phyloP scores from a whole-genome alignment of 345 rosid species.

The Pistacia atlantica region DNA sequence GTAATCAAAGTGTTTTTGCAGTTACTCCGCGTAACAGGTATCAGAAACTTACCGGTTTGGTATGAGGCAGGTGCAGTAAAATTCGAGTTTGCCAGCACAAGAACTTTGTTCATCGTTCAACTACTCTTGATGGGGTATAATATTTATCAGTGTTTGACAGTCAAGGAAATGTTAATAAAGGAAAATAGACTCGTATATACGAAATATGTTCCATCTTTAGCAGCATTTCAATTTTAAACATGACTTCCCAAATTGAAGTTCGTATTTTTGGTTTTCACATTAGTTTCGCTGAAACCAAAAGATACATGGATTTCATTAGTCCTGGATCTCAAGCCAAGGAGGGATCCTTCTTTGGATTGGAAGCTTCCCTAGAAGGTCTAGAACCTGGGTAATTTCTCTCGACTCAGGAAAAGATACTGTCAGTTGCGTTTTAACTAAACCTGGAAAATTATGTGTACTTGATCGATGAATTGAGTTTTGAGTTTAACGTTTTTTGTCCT shows the following conservation, averaged over 20 bases:
- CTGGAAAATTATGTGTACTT: background rate
- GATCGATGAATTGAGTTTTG: background rate
- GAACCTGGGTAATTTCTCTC: slow-evolving; percentile 71
- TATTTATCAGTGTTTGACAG: background rate
- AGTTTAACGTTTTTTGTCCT: background rate
- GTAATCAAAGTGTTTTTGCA: slow-evolving; percentile 24
- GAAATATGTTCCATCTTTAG: no score
- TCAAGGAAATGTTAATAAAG: background rate
- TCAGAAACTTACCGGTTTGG: slow-evolving; percentile 81
- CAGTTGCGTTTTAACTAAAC: background rate
- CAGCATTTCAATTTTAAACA: background rate
- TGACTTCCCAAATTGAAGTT: background rate
- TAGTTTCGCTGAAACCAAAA: slow-evolving; percentile 83
- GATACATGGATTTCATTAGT: slow-evolving; percentile 78
- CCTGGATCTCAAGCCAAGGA: slow-evolving; percentile 91
- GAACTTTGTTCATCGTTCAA: slow-evolving; percentile 70
- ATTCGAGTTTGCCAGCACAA: slow-evolving; percentile 69
- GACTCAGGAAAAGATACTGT: background rate
- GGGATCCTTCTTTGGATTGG: slow-evolving; percentile 84
- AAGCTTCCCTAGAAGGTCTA: slow-evolving; percentile 76
- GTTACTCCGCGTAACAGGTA: slow-evolving; percentile 78
- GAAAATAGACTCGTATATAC: background rate
- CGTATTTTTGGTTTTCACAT: background rate
- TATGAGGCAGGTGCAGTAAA: slow-evolving; percentile 90
- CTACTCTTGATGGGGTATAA: slow-evolving; percentile 87